phyloP scores from a whole-genome alignment of 345 rosid genomes.

The Ceriops zippeliana region DNA sequence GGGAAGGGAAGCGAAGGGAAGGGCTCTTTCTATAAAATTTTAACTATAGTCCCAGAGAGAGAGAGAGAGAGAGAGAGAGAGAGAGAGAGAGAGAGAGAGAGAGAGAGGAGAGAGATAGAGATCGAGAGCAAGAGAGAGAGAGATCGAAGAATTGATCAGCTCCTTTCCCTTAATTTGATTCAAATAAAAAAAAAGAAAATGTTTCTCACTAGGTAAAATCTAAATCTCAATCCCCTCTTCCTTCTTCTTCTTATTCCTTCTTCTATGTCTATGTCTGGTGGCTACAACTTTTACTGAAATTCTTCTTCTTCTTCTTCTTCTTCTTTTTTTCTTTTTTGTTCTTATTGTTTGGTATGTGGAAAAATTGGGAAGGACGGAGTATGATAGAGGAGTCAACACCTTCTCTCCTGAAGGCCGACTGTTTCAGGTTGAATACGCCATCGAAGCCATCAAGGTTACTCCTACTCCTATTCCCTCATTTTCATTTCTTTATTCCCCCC shows the following conservation, averaged over 20 bases:
- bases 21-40: no score
- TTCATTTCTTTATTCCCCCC: no score
- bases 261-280: no score
- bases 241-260: background rate
- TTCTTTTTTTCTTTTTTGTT: background rate
- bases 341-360: background rate
- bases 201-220: slow-evolving; percentile 67
- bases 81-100: no score
- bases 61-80: no score
- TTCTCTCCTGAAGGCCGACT: slow-evolving; percentile 96
- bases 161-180: slow-evolving; percentile 11
- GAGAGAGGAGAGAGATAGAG: no score
- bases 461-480: background rate
- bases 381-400: slow-evolving; percentile 98
- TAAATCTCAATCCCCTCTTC: background rate
- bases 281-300: no score
- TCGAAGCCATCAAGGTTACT: slow-evolving; percentile 92
- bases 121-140: no score
- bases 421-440: slow-evolving; percentile 97
- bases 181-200: slow-evolving; percentile 28
- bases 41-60: no score
- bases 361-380: slow-evolving; percentile 67
- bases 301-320: background rate
- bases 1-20: no score
- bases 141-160: no score